Evolutionary conservation across 148 eudicot genomes (phyloP), one percentile per base, ranked within the genome.

Genomic region (Vaccinium macrocarpon): DNA sequence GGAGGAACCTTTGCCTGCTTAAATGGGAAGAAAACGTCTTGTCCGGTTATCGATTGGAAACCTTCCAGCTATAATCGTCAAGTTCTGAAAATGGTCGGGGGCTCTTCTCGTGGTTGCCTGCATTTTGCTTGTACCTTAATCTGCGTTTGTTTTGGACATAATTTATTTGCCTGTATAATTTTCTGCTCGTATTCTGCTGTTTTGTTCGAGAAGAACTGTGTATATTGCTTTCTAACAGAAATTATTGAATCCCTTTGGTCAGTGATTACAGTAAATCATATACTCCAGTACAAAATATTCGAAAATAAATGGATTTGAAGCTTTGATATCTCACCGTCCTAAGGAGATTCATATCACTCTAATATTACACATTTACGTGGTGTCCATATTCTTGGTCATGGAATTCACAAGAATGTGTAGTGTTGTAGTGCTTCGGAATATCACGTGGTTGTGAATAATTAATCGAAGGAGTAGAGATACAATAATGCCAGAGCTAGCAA

Each of bases 1-100:
- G 95, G 98, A 93, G 89, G 97, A 95, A 84, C 97, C 97, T 64
- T 86, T 95, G 90, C 91, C 90, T 15, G 95, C 97, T 56, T 90
- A 76, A 64, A 88, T 70, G 48, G 71, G 59, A 32, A 42, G 57
- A 48, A 64, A 51, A 15, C n/a, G 6, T 62, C 55, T n/a, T 35
- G n/a, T 48, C 53, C 15, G n/a, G 23, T 21, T 38, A 10, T 52
- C 10, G 25, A 13, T 79, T 80, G 27, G 76, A 77, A 61, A 27
- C 18, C 4, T 14, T 38, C 73, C 7, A 52, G 23, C 77, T 76
- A 23, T 64, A 35, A 51, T 59, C 15, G 13, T 5, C 0, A 42
- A 1, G 1, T 2, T 15, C 7, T 46, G 21, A 12, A 68, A 80
- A 42, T 59, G 21, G 5, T 32, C 27, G 2, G 19, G 10, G 11